Evolutionary conservation across 495 filamentous ascomycete species (phyloP).

Genomic region (Penicillium bialowiezense): DNA sequence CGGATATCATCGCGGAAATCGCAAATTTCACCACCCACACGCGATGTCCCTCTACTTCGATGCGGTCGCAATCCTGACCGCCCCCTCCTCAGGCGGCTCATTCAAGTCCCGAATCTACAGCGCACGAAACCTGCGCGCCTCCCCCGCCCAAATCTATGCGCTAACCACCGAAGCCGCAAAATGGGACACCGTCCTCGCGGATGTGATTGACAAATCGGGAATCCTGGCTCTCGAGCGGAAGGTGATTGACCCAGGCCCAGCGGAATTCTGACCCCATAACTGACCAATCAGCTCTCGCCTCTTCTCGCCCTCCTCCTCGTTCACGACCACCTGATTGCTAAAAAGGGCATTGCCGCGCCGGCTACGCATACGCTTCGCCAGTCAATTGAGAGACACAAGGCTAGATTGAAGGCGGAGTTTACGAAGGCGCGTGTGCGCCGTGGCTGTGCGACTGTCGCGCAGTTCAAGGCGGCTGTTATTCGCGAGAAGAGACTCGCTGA

Average conservation of each 20-base stretch:
- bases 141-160: conserved; percentile 80
- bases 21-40: conserved; percentile 3
- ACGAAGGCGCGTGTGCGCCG: conserved; percentile 70
- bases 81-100: conserved; percentile 64
- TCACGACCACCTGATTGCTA: conserved; percentile 82
- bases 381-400: conserved; percentile 76
- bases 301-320: conserved; percentile 75
- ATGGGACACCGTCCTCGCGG: conserved; percentile 82
- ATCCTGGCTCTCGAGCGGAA: conserved; percentile 75
- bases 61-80: conserved; percentile 68
- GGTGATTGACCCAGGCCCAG: conserved; percentile 49
- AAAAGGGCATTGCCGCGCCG: conserved; percentile 74
- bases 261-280: too few relatives aligned
- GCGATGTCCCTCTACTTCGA: conserved; percentile 95
- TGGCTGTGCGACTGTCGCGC: conserved; percentile 61
- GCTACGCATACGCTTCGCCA: conserved; percentile 70
- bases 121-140: conserved; percentile 64
- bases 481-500: conserved; percentile 31
- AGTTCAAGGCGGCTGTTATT: conserved; percentile 56
- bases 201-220: conserved; percentile 75
- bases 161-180: conserved; percentile 80
- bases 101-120: conserved; percentile 78
- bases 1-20: conserved; percentile 9
- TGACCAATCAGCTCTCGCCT: conserved; percentile 70
- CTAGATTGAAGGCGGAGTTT: conserved; percentile 76